These are phyloP conservation scores for Beta macrorhiza DNA, from an alignment of 179 eudicot genomes.

Conservation along the genomic window DNA sequence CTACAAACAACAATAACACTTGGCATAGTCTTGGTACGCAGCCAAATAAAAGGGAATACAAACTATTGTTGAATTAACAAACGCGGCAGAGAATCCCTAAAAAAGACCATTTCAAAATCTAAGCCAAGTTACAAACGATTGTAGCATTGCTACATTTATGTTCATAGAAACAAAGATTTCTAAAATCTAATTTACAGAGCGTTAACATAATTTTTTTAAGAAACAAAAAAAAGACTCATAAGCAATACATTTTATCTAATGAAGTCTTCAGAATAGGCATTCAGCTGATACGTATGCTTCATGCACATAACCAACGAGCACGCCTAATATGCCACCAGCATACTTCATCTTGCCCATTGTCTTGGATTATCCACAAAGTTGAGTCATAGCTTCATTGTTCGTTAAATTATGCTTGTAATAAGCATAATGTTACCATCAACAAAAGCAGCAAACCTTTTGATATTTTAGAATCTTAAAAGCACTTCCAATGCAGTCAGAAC, in stretches of 20 bases:
- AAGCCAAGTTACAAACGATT: background rate
- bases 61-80: too few relatives aligned
- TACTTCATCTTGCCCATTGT: slow-evolving; percentile 12
- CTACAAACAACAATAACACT: too few relatives aligned
- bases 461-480: background rate
- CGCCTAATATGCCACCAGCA: slow-evolving; percentile 13
- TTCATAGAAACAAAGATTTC: background rate
- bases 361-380: slow-evolving; percentile 19
- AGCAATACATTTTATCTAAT: background rate
- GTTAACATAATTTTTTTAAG: background rate
- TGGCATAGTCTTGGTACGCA: too few relatives aligned
- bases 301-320: background rate
- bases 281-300: slow-evolving; percentile 1
- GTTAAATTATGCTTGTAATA: background rate
- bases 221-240: background rate
- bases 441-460: slow-evolving; percentile 7
- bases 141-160: background rate
- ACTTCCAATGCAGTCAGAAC: slow-evolving; percentile 19
- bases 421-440: slow-evolving; percentile 5
- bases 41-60: too few relatives aligned
- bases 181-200: background rate
- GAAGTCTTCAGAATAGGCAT: background rate
- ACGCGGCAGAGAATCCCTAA: background rate
- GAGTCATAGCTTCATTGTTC: slow-evolving; percentile 10
- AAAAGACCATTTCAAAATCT: background rate